Percentiles rank a stretch among this genome's conserved stretches.
phyloP scores from a whole-genome alignment of 192 early-diverging fungal genomes.

The Radiomyces spectabilis region DNA sequence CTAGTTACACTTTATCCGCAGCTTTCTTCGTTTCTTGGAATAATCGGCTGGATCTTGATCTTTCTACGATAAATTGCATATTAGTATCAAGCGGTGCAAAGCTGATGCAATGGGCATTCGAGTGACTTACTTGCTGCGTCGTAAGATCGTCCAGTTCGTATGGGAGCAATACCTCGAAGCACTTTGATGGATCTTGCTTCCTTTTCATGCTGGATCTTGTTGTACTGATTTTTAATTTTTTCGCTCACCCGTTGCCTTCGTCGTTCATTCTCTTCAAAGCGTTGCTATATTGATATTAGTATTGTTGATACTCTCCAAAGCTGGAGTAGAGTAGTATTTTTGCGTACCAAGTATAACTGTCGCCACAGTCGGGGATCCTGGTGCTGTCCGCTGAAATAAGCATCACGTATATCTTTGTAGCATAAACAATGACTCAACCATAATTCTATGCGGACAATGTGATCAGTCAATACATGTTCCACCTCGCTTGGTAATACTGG shows the following conservation, averaged over 20 bases:
- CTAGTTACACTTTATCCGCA: neutral
- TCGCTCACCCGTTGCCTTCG: slow-evolving; percentile 2
- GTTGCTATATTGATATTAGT: neutral
- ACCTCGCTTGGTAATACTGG: too few species aligned
- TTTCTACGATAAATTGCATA: neutral
- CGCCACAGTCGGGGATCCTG: neutral
- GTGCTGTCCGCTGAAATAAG: neutral
- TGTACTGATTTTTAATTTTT: slow-evolving; percentile 16
- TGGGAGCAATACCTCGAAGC: neutral
- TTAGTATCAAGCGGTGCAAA: neutral
- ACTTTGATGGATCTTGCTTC: slow-evolving; percentile 13
- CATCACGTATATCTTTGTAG: slow-evolving; percentile 3
- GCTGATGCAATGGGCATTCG: neutral
- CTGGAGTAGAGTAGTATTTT: too few species aligned
- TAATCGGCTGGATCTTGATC: neutral
- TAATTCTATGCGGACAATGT: neutral
- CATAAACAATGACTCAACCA: slow-evolving; percentile 1
- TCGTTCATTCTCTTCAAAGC: slow-evolving; percentile 5
- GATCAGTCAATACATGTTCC: too few species aligned
- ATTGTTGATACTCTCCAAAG: too few species aligned
- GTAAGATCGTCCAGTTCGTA: neutral
- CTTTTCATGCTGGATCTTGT: slow-evolving; percentile 14
- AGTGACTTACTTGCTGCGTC: neutral
- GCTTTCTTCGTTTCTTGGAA: slow-evolving; percentile 1
- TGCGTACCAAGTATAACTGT: neutral